Evolutionary conservation across 2,329 filamentous ascomycete species (phyloP).

Genomic region (Metarhizium album): DNA sequence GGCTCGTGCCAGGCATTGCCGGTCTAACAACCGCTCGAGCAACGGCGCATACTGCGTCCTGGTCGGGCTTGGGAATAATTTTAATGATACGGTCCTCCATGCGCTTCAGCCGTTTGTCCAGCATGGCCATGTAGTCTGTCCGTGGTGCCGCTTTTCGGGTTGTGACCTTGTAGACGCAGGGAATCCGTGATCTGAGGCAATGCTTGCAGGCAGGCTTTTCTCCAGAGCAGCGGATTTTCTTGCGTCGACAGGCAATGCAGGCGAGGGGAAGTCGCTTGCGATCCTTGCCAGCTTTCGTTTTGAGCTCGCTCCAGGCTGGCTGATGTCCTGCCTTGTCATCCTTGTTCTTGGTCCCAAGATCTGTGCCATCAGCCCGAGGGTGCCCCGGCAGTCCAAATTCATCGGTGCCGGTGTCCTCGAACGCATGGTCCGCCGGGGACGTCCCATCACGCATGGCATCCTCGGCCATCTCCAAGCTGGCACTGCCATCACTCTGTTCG

Average conservation of each 20-base stretch:
- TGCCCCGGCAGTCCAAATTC: constrained; percentile 45
- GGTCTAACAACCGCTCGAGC: constrained; percentile 80
- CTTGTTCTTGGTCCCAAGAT: constrained; percentile 40
- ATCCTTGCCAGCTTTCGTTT: constrained; percentile 91
- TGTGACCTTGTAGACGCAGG: constrained; percentile 96
- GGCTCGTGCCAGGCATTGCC: constrained; percentile 46
- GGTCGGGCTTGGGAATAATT: constrained; percentile 78
- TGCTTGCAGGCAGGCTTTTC: constrained; percentile 98
- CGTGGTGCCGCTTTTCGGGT: constrained; percentile 86
- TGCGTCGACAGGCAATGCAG: constrained; percentile 89
- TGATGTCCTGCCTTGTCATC: constrained; percentile 48
- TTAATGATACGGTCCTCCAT: constrained; percentile 99
- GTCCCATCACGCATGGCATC: constrained; percentile 32
- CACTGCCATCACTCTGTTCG: constrained; percentile 14
- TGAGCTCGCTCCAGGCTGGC: constrained; percentile 70
- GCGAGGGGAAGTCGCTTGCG: constrained; percentile 85
- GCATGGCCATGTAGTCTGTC: constrained; percentile 98
- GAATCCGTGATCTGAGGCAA: constrained; percentile 81
- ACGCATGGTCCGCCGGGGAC: constrained; percentile 32
- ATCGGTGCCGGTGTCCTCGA: constrained; percentile 45
- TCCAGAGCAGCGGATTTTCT: constrained; percentile 96
- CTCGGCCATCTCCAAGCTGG: constrained; percentile 32
- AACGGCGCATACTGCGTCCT: constrained; percentile 54
- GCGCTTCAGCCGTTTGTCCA: constrained; percentile 87
- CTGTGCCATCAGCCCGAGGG: constrained; percentile 39